phyloP scores from a whole-genome alignment of 139 green algal genomes.

The Volvox africanus region DNA sequence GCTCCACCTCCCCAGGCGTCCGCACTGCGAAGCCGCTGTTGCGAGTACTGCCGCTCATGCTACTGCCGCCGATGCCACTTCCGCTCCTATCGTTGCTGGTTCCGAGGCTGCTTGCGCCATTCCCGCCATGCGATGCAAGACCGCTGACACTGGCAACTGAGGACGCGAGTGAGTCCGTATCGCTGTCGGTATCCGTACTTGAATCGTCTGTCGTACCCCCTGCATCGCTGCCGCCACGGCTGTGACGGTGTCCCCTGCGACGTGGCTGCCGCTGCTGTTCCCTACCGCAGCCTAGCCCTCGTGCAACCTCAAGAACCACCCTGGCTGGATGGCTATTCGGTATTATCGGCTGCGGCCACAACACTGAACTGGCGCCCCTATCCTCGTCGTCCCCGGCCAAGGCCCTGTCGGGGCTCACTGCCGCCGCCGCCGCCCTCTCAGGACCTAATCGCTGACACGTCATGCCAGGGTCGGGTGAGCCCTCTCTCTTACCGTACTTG shows the following conservation, averaged over 20 bases:
- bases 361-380: neutral
- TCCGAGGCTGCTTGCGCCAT: neutral
- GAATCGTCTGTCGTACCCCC: neutral
- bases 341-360: too few species aligned
- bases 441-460: neutral
- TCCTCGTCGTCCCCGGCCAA: neutral
- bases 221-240: neutral
- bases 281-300: neutral
- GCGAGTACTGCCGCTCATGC: neutral
- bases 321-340: neutral
- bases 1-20: neutral
- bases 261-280: neutral
- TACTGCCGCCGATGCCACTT: neutral
- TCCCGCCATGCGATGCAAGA: neutral
- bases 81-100: too few species aligned
- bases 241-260: neutral
- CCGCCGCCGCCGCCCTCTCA: neutral
- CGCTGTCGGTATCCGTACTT: neutral
- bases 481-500: neutral
- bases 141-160: too few species aligned
- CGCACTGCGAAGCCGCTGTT: too few species aligned
- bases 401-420: neutral
- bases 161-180: neutral
- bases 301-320: slow-evolving; percentile 10
- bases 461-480: neutral